Evolutionary conservation across 1,284 basidiomycete genomes (phyloP), one percentile per base, ranked within the genome.

Genomic region (Pholiota adiposa): DNA sequence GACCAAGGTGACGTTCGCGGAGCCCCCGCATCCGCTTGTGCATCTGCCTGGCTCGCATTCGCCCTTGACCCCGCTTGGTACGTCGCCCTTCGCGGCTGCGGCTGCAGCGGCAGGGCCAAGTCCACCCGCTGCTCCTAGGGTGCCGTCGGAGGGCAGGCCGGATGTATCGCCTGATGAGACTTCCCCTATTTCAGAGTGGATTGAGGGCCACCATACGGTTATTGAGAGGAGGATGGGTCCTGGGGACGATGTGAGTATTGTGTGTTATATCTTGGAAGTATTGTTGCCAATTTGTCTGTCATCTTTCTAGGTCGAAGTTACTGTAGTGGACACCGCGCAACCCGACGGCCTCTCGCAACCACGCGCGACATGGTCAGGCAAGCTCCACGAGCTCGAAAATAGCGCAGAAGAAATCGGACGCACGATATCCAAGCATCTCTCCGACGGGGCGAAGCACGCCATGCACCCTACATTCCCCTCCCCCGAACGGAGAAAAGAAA

Each of bases 171-270:
- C 70, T 25, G 75, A 86, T 65, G 83, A 82, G 23, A 14, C 79
- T 3, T 81, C 81, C 48, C 65, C 67, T 12, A 58, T 77, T 14
- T 72, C 77, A 27, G 86, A 90, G 67, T 93, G 89, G 83, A 59
- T 61, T 31, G 90, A 94, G 70, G 92, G 92, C 3, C 74, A 79
- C 36, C 82, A 92, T 69, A 77, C 81, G 38, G 73, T 96, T 40
- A 79, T 91, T 58, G 92, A 93, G 73, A 77, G 83, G 48, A 78
- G 79, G 25, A 65, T 65, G 2, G 80, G 80, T 0, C 81, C 82
- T n/a, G 85, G 85, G 6, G 84, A 85, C 56, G 90, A 92, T 77
- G 89, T 90, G 61, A 51, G 85, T 71, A 65, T 40, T 9, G 58
- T 55, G 58, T 19, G 16, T 56, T 49, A 51, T 27, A 41, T 12